Evolutionary conservation across 108 stramenopile genomes (phyloP).

Genomic region (Nannochloropsis granulata): DNA sequence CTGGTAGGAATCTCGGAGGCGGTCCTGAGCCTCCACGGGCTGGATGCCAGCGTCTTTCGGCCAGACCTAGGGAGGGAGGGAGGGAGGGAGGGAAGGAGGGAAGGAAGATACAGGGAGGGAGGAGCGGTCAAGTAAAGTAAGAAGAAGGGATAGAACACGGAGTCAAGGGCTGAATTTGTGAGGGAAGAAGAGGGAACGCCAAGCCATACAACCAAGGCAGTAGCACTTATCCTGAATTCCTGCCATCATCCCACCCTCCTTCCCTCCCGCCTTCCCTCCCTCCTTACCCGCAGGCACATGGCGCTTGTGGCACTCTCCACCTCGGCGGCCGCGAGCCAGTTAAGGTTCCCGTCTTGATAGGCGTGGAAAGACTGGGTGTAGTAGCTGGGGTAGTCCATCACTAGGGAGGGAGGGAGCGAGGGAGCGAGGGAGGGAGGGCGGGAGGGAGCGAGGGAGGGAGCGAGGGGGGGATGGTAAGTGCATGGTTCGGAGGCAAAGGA

Average conservation of each 20-base stretch:
- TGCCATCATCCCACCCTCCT: no score
- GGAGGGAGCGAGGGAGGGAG: not conserved
- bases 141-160: not conserved
- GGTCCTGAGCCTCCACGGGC: not conserved
- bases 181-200: no score
- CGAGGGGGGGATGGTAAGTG: not conserved
- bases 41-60: not conserved
- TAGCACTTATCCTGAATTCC: no score
- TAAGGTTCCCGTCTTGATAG: conserved; percentile 2
- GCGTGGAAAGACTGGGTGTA: conserved; percentile 1
- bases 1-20: not conserved
- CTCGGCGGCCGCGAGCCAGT: not conserved
- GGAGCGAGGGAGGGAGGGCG: no score
- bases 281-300: not conserved
- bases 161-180: no score
- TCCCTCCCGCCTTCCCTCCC: no score
- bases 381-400: not conserved
- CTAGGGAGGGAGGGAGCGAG: not conserved
- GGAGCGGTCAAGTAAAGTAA: not conserved
- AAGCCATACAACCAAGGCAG: no score
- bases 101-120: not conserved
- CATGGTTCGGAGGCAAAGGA: no score
- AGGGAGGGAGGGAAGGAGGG: not conserved
- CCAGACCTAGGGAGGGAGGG: not conserved
- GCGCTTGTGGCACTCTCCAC: not conserved